Conservation (phyloP, 2,329 filamentous ascomycete genomes). For the Alternaria postmessia region DNA sequence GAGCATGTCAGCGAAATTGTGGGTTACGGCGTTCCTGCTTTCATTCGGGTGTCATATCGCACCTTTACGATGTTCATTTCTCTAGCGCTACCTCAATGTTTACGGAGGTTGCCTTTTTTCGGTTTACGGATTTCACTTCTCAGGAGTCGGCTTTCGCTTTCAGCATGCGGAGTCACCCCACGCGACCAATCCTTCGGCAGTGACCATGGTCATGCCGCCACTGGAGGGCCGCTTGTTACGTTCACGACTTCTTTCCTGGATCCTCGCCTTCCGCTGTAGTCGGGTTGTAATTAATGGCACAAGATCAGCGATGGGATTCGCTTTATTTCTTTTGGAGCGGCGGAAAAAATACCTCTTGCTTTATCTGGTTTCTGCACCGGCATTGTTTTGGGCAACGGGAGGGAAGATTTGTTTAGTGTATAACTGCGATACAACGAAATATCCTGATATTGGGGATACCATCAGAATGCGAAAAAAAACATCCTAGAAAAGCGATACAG, state of each 20-base stretch:
- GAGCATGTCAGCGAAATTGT: constrained; percentile 46
- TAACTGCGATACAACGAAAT: constrained; percentile 33
- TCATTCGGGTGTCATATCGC: constrained; percentile 33
- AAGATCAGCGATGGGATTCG: constrained; percentile 41
- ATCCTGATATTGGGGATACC: constrained; percentile 29
- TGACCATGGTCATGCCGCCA: constrained; percentile 10
- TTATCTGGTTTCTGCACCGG: constrained; percentile 34
- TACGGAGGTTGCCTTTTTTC: constrained; percentile 29
- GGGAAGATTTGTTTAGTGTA: constrained; percentile 28
- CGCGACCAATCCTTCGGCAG: constrained; percentile 17
- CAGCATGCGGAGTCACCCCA: constrained; percentile 27
- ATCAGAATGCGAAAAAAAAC: constrained; percentile 37
- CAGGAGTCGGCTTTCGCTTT: constrained; percentile 29
- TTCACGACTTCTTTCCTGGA: constrained; percentile 39
- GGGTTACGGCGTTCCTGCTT: constrained; percentile 41
- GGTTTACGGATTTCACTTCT: constrained; percentile 45
- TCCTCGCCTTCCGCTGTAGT: constrained; percentile 36
- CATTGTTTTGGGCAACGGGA: constrained; percentile 31
- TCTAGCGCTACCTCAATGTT: constrained; percentile 34
- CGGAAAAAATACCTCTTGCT: constrained; percentile 34
- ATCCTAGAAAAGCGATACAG: constrained; percentile 29
- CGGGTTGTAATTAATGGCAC: constrained; percentile 52
- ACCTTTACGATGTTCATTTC: constrained; percentile 41
- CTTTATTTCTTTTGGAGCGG: constrained; percentile 31
- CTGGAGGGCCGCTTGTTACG: constrained; percentile 27